phyloP scores from a whole-genome alignment of 2,329 filamentous ascomycete genomes.

The Pestalotiopsis sp. region DNA sequence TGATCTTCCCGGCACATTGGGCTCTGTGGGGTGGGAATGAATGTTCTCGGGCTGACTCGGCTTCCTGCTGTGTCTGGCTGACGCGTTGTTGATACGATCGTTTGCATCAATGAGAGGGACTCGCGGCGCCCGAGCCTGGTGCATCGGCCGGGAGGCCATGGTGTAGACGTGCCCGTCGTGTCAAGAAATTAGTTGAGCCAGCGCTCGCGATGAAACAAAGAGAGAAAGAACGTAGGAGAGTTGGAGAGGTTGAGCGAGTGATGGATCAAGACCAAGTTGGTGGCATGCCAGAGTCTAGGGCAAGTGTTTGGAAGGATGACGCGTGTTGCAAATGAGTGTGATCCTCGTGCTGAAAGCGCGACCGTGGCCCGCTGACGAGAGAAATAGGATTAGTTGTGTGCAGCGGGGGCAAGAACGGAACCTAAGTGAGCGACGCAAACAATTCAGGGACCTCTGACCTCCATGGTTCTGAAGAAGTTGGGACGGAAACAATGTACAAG shows the following conservation, averaged over 20 bases:
- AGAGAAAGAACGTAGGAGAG: neutral
- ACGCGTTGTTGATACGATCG: constrained; percentile 27
- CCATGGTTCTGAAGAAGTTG: neutral
- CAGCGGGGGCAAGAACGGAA: neutral
- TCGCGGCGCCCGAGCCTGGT: constrained; percentile 22
- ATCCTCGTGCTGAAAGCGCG: neutral
- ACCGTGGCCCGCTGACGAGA: neutral
- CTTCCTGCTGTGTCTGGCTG: constrained; percentile 22
- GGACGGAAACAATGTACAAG: neutral
- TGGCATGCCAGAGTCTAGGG: neutral
- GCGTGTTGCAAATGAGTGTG: neutral
- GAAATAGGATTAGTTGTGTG: neutral
- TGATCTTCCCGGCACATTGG: constrained; percentile 19
- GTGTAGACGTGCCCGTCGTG: constrained; percentile 14
- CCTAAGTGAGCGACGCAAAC: neutral
- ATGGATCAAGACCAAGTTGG: neutral
- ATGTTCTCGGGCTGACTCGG: constrained; percentile 11
- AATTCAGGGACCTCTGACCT: neutral
- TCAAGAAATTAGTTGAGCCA: constrained; percentile 10
- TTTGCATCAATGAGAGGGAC: constrained; percentile 33
- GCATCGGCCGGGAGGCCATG: constrained; percentile 25
- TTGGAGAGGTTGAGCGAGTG: neutral
- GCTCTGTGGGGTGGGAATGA: constrained; percentile 25
- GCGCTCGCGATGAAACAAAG: neutral
- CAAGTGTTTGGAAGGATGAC: neutral